phyloP scores from a whole-genome alignment of 2,329 filamentous ascomycete species.

The Beauveria asiatica region DNA sequence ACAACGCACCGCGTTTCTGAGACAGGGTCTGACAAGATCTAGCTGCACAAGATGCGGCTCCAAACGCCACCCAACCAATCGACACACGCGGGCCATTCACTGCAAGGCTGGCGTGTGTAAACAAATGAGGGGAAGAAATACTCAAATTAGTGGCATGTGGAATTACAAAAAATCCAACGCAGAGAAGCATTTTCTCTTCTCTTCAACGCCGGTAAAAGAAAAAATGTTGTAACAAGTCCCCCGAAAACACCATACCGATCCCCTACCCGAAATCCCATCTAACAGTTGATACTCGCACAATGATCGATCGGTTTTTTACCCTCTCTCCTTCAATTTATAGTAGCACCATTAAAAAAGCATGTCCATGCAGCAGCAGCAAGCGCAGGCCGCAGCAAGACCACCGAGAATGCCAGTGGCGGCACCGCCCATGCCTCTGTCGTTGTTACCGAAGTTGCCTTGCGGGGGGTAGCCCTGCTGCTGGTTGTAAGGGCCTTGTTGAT shows the following conservation, averaged over 20 bases:
- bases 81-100: not conserved
- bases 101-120: not conserved
- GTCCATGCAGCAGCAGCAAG: constrained; percentile 53
- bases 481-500: constrained; percentile 24
- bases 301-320: not conserved
- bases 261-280: not conserved
- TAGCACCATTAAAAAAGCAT: constrained; percentile 38
- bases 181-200: not conserved
- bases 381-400: constrained; percentile 41
- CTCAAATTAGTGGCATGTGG: not conserved
- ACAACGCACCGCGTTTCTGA: not conserved
- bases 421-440: constrained; percentile 17
- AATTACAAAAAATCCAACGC: not conserved
- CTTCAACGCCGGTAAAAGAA: not conserved
- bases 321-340: not conserved
- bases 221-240: not conserved
- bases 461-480: constrained; percentile 13
- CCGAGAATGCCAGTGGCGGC: constrained; percentile 29
- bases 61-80: not conserved
- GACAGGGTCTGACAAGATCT: not conserved
- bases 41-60: not conserved
- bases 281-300: not conserved
- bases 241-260: not conserved
- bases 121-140: not conserved
- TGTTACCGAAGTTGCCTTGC: constrained; percentile 29